These are phyloP conservation scores for Leccinum sublutescens DNA, from an alignment of 768 basidiomycete genomes.

Conservation along the genomic window DNA sequence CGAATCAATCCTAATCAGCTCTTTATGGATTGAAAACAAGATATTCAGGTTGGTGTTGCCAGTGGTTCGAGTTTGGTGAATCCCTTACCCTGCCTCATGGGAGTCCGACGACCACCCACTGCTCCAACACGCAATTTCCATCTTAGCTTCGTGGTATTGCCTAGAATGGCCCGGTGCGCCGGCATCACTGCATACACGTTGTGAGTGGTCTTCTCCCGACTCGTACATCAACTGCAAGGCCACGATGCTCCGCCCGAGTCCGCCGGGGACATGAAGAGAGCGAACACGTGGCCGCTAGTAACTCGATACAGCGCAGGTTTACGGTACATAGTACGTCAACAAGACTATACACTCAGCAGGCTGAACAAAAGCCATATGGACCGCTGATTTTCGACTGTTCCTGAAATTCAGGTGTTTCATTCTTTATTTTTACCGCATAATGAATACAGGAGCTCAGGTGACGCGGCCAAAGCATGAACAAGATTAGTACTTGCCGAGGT, in stretches of 20 bases:
- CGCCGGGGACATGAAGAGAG: not conserved
- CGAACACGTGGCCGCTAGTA: not conserved
- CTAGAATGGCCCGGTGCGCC: not conserved
- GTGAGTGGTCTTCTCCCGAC: not conserved
- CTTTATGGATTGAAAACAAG: not conserved
- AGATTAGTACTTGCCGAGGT: not conserved
- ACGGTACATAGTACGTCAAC: not conserved
- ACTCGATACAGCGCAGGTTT: not conserved
- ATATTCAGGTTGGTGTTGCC: not conserved
- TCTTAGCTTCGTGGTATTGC: slow-evolving; percentile 5
- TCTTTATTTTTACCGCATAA: not conserved
- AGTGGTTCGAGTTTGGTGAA: slow-evolving; percentile 5
- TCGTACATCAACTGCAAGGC: not conserved
- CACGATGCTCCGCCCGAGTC: not conserved
- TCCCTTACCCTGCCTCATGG: slow-evolving; percentile 17
- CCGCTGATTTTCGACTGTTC: not conserved
- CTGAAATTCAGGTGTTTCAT: not conserved
- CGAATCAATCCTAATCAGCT: not conserved
- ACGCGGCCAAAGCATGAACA: not conserved
- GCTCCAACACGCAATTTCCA: slow-evolving; percentile 10
- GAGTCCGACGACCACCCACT: not conserved
- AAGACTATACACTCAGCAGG: not conserved
- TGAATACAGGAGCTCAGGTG: not conserved
- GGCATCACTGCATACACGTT: not conserved
- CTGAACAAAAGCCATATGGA: not conserved